Evolutionary conservation across 2,329 filamentous ascomycete species (phyloP), one percentile per base, ranked within the genome.

Genomic region (Neocatenulostroma microsporum): DNA sequence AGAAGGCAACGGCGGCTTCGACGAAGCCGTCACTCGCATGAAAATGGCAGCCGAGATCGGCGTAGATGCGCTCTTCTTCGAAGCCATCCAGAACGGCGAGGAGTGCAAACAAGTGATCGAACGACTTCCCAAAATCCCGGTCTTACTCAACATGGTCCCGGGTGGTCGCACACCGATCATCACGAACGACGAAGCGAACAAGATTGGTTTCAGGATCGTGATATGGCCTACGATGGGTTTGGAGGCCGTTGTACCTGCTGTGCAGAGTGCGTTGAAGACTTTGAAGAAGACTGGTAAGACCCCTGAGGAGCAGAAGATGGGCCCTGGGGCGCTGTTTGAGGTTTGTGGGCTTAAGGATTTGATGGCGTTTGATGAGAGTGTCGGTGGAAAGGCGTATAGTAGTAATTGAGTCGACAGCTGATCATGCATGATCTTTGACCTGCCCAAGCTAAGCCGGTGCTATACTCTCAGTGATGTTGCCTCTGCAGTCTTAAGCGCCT

Each of bases 61-160:
- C 14, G 76, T 76, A 2, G 77, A 81, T 46, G 71, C 72, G 2
- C 70, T 67, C 0, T 72, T 81, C 40, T 65, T 80, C 3, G 78
- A 81, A 48, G 78, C 74, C 4, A 64, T 79, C 38, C 63, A 61
- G 2, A 66, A 60, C 2, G 62, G 62, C 11, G 72, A 73, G 24
- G 63, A 79, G 48, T 62, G 66, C 1, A 67, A 69, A n/a, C 48
- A 60, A 14, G 64, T 67, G 1, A 68, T 72, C 12, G 50, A 56
- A 13, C 65, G 69, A 5, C 56, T 77, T 2, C 64, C 64, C 3
- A 68, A 68, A 48, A 63, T 73, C 62, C 46, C 67, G 3, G 62
- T 76, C 24, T 55, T 78, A 18, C 63, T 76, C 34, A 79, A 80
- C 49, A 72, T 70, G 44, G 75, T 80, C 0, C 67, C 71, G 41